Percentiles rank a stretch among this genome's conserved stretches.
phyloP scores from a whole-genome alignment of 1,284 basidiomycete species.

The Peniophora sp. region DNA sequence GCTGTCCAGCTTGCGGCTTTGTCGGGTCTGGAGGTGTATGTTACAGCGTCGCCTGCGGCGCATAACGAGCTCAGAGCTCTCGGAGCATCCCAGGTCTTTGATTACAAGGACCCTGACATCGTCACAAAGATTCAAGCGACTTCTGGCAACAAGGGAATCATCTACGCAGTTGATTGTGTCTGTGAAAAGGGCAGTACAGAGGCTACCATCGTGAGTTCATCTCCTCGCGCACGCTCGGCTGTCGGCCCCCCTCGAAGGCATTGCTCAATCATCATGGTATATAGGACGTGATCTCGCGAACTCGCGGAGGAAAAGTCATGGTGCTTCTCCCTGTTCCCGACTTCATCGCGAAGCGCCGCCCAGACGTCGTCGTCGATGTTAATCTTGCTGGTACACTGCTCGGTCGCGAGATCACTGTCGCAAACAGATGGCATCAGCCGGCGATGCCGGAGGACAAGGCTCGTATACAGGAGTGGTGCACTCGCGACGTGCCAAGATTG shows the following conservation, averaged over 20 bases:
- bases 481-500: not conserved
- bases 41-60: constrained; percentile 28
- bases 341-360: not conserved
- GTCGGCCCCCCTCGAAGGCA: not conserved
- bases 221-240: not conserved
- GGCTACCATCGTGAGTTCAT: not conserved
- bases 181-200: not conserved
- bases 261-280: not conserved
- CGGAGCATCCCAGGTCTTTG: not conserved
- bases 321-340: not conserved
- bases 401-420: not conserved
- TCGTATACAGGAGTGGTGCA: not conserved
- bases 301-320: not conserved
- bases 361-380: not conserved
- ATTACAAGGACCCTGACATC: not conserved
- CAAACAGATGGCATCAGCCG: not conserved
- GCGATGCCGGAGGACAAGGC: constrained; percentile 1
- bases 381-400: not conserved
- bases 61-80: constrained; percentile 7
- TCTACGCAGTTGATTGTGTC: not conserved
- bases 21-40: constrained; percentile 25
- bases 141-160: not conserved
- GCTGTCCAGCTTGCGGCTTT: constrained; percentile 30
- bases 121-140: not conserved
- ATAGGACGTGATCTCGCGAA: not conserved